Percentiles rank a stretch among this genome's conserved stretches.
Conservation (phyloP, 805 yeast genomes). For the Myxozyma melibiosi region DNA sequence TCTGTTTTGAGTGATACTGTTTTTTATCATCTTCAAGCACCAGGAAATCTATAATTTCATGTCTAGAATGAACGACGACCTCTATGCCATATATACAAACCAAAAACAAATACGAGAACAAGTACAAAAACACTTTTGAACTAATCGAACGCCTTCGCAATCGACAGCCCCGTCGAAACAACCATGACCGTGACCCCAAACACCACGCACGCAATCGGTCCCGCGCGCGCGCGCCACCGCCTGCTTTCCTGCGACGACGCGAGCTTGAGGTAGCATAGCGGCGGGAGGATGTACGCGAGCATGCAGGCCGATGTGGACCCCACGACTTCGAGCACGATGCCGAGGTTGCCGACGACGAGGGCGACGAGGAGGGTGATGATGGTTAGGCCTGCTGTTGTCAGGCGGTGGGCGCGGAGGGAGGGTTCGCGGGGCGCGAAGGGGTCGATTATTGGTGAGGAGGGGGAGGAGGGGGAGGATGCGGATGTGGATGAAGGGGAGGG, state of each 20-base stretch:
- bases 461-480: background rate
- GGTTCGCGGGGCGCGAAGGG: constrained; percentile 5
- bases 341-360: constrained; percentile 77
- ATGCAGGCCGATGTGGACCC: constrained; percentile 93
- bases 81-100: background rate
- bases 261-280: constrained; percentile 73
- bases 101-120: background rate
- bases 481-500: background rate
- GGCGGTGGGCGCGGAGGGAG: constrained; percentile 48
- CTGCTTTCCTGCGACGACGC: constrained; percentile 43
- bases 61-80: too few relatives aligned
- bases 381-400: constrained; percentile 67
- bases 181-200: constrained; percentile 82
- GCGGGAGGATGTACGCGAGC: constrained; percentile 91
- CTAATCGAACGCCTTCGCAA: constrained; percentile 15
- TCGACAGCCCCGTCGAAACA: constrained; percentile 51
- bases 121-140: background rate
- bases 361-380: constrained; percentile 74
- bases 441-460: background rate
- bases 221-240: constrained; percentile 47
- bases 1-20: too few relatives aligned
- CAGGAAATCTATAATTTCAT: too few relatives aligned
- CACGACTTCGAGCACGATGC: constrained; percentile 83
- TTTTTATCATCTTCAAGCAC: too few relatives aligned
- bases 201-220: constrained; percentile 60